Evolutionary conservation across 345 rosid genomes (phyloP), one percentile per base, ranked within the genome.

Genomic region (Durio zibethinus): DNA sequence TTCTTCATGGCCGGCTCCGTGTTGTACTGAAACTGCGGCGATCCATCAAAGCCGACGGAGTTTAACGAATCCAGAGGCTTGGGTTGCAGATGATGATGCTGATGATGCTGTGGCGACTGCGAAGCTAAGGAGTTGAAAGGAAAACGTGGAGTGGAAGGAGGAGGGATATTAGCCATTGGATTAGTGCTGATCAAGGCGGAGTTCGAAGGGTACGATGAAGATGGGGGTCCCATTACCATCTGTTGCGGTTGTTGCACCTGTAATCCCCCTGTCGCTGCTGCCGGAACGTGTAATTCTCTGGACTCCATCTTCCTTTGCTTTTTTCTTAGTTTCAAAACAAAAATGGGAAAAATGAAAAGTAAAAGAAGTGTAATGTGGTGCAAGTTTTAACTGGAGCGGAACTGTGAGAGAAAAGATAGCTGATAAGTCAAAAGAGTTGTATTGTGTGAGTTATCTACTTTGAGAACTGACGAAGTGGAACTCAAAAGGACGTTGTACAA

Each of bases 1-100:
- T 90, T 97, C 91, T 90, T 90, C 18, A 73, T 82, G 11, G 72
- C 82, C 5, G 96, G 80, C 67, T 88, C 92, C 65, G 81, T 85
- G 52, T 81, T 80, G 73, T 87, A 90, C 80, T 90, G 73, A 70
- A 72, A 84, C 48, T 90, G 84, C 45, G 91, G 86, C 78, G 97
- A 87, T 72, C 93, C 97, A 64, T 88, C 94, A 76, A 86, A 89
- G 10, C 82, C 87, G 23, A 56, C 79, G 20, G 78, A 78, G 75
- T 67, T 40, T 43, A 82, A 84, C 6, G 85, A 82, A 10, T 86
- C 89, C 48, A 85, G 59, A 40, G 77, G 80, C 53, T 73, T 84
- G 21, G 81, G 86, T 31, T 76, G 80, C 56, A 72, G 77, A 45
- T 80, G 85, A 3, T 80, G 75, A 1, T 71, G 61, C 8, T 72